These are phyloP conservation scores for Cryptococcus wingfieldii DNA, from an alignment of 1,284 basidiomycete species.

Conservation along the genomic window DNA sequence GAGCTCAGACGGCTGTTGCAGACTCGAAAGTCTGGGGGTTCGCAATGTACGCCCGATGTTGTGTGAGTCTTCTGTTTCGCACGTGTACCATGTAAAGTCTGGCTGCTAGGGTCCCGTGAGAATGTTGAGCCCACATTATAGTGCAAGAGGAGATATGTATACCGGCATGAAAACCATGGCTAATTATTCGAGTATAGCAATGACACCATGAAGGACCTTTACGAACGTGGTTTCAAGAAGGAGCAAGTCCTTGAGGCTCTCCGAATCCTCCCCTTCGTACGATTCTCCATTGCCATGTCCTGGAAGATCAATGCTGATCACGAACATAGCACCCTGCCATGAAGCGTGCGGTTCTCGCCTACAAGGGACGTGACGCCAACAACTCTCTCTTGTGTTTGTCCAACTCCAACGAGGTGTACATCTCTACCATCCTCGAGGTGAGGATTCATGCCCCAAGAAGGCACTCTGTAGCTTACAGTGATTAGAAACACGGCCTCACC, in stretches of 20 bases:
- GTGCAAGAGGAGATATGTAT: background rate
- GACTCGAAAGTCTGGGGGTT: conserved; percentile 56
- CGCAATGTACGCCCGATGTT: conserved; percentile 85
- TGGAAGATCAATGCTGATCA: background rate
- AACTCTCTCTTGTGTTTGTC: conserved; percentile 87
- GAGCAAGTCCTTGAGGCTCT: conserved; percentile 75
- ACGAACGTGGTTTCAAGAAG: conserved; percentile 61
- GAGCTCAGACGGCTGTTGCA: conserved; percentile 80
- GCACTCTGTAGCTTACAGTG: background rate
- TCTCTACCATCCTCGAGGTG: conserved; percentile 79
- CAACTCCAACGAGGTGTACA: conserved; percentile 91
- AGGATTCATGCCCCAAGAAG: conserved; percentile 9
- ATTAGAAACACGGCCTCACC: conserved; percentile 67
- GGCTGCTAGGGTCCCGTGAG: too few species aligned
- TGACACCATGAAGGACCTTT: conserved; percentile 67
- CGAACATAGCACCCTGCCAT: conserved; percentile 83
- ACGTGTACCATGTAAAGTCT: conserved; percentile 5
- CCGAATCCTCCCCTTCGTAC: conserved; percentile 76
- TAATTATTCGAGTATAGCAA: conserved; percentile 53
- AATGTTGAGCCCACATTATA: background rate
- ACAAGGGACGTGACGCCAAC: conserved; percentile 63
- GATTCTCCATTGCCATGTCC: conserved; percentile 42
- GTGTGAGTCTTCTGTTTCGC: conserved; percentile 59
- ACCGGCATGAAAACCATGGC: background rate
- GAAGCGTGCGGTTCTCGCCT: conserved; percentile 73